Base-by-base conservation (phyloP, 176 grass and related monocot genomes). In the Eragrostis curvula region DNA sequence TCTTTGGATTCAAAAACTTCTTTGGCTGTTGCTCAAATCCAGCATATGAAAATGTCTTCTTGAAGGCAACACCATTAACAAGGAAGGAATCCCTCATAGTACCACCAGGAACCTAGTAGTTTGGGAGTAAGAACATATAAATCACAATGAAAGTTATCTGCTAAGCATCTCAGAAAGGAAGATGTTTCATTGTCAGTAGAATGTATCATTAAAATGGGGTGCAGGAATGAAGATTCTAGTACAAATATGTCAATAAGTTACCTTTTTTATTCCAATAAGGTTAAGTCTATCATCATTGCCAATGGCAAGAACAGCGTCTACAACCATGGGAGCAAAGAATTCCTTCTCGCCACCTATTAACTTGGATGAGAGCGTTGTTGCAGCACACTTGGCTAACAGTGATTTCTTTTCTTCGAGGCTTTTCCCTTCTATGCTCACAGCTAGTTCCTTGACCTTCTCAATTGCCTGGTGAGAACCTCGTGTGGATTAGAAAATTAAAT, bases 381-480 rank as follows among this genome's bases (percentile, higher is more conserved):
- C 88, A 32, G 94, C 94, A 85, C 94, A 97, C 75, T 94, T 97
- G 42, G 81, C 88, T 56, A 97, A 85, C 36, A 97, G 79, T 18
- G 70, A 47, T 74, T 97, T 97, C 89, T 97, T 97, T 55, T 97
- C 91, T 85, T 97, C 94, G 44, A 94, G 81, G 64, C 87, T 93
- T 87, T 97, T 94, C 55, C 94, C 94, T 88, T 97, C 94, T 83
- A 97, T 97, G 86, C 94, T 97, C 41, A 93, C 89, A 15, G 94
- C 91, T 43, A 97, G 44, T 66, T 97, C 94, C 80, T 91, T 93
- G 21, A 97, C 92, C 78, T 77, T 94, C 49, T 90, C 79, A 49
- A 97, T 84, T 18, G 94, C 94, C 94, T 97, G 85, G 42, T 40
- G 70, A 51, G 73, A 27, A 77, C 69, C 20, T 76, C 18, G 58